Evolutionary conservation across 2,329 filamentous ascomycete species (phyloP).

Genomic region (Pseudogymnoascus destructans): DNA sequence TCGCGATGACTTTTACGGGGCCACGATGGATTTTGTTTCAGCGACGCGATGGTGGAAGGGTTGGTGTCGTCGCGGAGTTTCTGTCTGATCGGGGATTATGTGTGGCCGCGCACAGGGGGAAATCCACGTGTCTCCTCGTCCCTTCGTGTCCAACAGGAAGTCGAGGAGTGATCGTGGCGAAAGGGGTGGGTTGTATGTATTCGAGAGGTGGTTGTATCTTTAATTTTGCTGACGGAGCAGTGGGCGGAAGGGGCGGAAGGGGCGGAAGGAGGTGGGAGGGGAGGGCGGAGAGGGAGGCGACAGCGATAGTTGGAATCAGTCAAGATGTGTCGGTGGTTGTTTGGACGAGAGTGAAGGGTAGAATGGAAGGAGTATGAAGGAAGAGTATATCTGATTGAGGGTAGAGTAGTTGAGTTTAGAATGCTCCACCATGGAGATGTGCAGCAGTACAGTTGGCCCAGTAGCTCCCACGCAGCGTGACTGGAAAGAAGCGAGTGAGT

Average conservation of each 20-base stretch:
- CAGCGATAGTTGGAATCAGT: neutral
- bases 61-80: neutral
- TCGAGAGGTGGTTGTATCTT: neutral
- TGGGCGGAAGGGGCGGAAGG: neutral
- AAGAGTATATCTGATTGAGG: constrained; percentile 4
- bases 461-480: neutral
- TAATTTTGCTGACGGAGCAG: neutral
- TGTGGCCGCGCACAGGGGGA: neutral
- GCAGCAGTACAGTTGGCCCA: neutral
- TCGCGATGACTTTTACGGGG: constrained; percentile 9
- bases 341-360: neutral
- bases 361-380: neutral
- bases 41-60: neutral
- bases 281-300: neutral
- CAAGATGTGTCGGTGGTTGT: neutral
- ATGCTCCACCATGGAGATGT: constrained; percentile 2
- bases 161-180: neutral
- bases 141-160: neutral
- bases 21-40: neutral
- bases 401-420: neutral
- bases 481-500: neutral
- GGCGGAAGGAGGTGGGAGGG: neutral
- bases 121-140: neutral
- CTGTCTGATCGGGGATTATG: neutral
- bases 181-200: neutral